Evolutionary conservation across 495 filamentous ascomycete species (phyloP).

Genomic region (Neurospora sp.): DNA sequence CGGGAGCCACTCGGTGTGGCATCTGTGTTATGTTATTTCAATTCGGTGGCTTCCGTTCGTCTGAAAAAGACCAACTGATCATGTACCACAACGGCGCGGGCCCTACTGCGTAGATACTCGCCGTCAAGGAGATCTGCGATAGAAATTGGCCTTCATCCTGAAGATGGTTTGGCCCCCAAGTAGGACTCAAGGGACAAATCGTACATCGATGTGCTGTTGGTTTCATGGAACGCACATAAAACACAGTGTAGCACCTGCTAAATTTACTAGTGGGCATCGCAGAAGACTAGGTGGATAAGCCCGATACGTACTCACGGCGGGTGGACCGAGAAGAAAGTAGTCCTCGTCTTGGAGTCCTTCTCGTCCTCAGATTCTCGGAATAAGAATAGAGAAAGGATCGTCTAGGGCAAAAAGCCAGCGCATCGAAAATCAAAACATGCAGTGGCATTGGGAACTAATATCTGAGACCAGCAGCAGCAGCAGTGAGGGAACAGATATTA

Average conservation of each 20-base stretch:
- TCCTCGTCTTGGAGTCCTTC: neutral
- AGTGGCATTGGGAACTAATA: neutral
- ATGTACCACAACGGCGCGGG: neutral
- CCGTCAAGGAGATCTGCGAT: neutral
- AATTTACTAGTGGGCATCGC: neutral
- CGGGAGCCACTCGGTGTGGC: neutral
- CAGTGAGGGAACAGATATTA: neutral
- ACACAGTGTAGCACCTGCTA: neutral
- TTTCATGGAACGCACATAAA: neutral
- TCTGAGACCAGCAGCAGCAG: neutral
- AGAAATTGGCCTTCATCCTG: neutral
- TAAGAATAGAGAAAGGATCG: neutral
- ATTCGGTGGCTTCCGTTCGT: neutral
- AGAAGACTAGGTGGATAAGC: neutral
- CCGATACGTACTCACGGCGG: neutral
- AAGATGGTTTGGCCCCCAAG: neutral
- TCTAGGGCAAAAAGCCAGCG: neutral
- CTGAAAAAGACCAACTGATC: neutral
- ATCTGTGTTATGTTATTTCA: neutral
- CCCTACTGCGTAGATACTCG: neutral
- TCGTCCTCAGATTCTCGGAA: neutral
- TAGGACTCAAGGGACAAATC: neutral
- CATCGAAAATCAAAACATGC: neutral
- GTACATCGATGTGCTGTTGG: neutral
- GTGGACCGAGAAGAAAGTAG: neutral